phyloP scores from a whole-genome alignment of 2,329 filamentous ascomycete species.

The Cercospora zeae-maydis region DNA sequence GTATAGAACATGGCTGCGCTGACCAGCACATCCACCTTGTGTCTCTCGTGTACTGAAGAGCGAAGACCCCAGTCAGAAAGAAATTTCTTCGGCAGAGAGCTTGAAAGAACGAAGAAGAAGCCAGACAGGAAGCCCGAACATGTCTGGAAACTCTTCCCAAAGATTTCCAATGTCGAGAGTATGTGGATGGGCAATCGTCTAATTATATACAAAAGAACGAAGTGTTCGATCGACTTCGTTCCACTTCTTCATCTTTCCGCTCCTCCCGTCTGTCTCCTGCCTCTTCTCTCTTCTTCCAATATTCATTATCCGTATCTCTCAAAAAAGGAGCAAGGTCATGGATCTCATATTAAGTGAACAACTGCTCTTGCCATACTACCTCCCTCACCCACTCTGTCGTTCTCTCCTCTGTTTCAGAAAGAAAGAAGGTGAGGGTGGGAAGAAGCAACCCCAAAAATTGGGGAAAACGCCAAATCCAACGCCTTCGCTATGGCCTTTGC shows the following conservation, averaged over 20 bases:
- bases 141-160: too few relatives aligned
- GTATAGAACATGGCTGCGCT: neutral
- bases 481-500: conserved; percentile 3
- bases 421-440: neutral
- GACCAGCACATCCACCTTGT: neutral
- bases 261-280: neutral
- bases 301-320: neutral
- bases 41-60: too few relatives aligned
- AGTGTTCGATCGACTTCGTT: neutral
- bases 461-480: conserved; percentile 1
- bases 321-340: neutral
- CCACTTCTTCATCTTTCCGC: neutral
- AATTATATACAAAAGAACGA: neutral
- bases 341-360: neutral
- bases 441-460: neutral
- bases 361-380: neutral
- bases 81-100: too few relatives aligned
- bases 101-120: too few relatives aligned
- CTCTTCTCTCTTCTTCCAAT: neutral
- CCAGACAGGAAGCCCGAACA: too few relatives aligned
- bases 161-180: neutral
- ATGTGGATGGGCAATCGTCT: neutral
- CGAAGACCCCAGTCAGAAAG: too few relatives aligned
- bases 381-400: neutral
- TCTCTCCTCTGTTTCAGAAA: neutral